Evolutionary conservation across 1,139 yeast species (phyloP), one percentile per base, ranked within the genome.

Genomic region (Debaryomyces fabryi): DNA sequence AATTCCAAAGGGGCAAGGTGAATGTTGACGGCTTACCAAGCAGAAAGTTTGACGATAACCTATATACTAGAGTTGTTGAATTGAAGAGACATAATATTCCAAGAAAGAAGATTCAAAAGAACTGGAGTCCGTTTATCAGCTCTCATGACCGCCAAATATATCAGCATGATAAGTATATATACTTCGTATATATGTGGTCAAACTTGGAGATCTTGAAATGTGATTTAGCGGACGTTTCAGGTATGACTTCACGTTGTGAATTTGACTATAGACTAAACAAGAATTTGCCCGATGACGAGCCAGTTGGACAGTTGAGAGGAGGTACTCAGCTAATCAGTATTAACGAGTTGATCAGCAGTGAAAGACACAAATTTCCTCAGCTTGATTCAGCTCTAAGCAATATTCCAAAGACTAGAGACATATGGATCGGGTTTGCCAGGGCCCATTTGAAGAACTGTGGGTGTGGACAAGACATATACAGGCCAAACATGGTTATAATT

Each of bases 401-500:
- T 9, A 23, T 38, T 10, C 24, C 44, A 16, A 20, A 29, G 52
- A 65, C 67, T n/a, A 56, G 67, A 44, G 67, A 64, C 46, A 53
- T 65, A 5, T 71, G 73, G 74, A 50, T 69, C 1, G 73, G 74
- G 3, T 67, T 71, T 47, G 78, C 79, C 1, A 67, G 81, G 49
- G 71, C 80, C 5, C 80, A 77, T 54, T 55, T 78, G 13, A 64
- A 65, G 35, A 53, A 62, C 2, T 78, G 83, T 61, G 80, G 81
- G 0, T 79, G 83, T 60, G 79, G 81, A 16, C 58, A 57, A 13
- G 67, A 63, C 39, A 67, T 72, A 58, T 77, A 79, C 55, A 67
- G 83, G 48, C 83, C 83, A 6, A 71, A 72, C 44, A 48, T 72
- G 52, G 69, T 77, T 25, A 64, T 74, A n/a, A 52, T 79, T 6